phyloP scores from a whole-genome alignment of 1,139 yeast species.

The Arxiozyma bovina region DNA sequence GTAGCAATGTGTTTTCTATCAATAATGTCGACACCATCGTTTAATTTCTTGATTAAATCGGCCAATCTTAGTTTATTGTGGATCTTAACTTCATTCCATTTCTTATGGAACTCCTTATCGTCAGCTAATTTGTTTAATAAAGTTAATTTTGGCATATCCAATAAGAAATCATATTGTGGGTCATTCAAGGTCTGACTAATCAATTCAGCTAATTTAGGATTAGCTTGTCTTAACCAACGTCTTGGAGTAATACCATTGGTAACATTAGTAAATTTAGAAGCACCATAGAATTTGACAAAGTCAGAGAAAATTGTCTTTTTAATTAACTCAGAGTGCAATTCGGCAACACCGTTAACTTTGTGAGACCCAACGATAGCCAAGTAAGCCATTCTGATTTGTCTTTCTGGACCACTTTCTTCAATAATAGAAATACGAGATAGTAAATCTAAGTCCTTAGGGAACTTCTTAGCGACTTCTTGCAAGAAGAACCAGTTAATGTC shows the following conservation, averaged over 20 bases:
- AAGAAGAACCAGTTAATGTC: constrained; percentile 77
- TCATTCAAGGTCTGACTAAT: constrained; percentile 54
- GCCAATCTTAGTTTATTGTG: constrained; percentile 66
- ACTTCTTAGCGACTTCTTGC: constrained; percentile 61
- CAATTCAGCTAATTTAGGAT: constrained; percentile 65
- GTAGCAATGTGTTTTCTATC: constrained; percentile 39
- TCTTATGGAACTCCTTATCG: constrained; percentile 55
- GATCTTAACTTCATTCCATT: constrained; percentile 67
- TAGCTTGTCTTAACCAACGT: constrained; percentile 93
- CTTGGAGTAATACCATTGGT: constrained; percentile 96
- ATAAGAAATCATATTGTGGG: constrained; percentile 61
- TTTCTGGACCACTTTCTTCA: constrained; percentile 63
- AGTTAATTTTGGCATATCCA: constrained; percentile 61
- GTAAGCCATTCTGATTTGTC: constrained; percentile 86
- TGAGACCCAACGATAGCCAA: constrained; percentile 90
- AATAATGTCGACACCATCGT: constrained; percentile 60
- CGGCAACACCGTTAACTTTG: constrained; percentile 93
- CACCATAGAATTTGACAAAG: constrained; percentile 74
- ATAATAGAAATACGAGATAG: constrained; percentile 69
- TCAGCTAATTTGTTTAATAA: constrained; percentile 57
- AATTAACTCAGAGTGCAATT: constrained; percentile 83
- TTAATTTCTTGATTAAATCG: constrained; percentile 52
- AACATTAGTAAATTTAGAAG: constrained; percentile 78
- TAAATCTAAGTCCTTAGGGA: constrained; percentile 64
- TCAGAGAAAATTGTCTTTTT: constrained; percentile 85